A percentile compares a stretch with the other conserved stretches of the same genome.
Conservation (phyloP, 2,329 filamentous ascomycete genomes). For the Penicillium verrucosum region DNA sequence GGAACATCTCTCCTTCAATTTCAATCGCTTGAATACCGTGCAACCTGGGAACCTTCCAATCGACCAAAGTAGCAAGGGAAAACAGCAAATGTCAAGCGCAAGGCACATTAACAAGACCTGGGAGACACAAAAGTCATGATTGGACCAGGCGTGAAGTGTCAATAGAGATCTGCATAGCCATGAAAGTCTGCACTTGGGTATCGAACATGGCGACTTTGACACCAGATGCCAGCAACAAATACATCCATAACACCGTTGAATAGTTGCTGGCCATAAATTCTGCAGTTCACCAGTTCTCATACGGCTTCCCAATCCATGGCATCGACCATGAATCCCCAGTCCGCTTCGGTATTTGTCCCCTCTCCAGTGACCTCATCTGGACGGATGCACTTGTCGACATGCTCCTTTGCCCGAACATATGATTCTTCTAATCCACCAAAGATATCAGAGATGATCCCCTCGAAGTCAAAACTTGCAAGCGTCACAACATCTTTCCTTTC, state of each 20-base stretch:
- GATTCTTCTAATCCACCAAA: conserved; percentile 59
- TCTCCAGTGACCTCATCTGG: conserved; percentile 12
- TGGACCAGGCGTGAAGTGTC: too few relatives aligned
- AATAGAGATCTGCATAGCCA: not conserved
- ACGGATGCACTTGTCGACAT: conserved; percentile 37
- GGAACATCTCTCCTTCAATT: not conserved
- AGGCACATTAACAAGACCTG: not conserved
- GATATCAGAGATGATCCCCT: conserved; percentile 57
- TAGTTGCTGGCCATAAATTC: not conserved
- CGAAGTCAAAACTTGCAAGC: conserved; percentile 61
- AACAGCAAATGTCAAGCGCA: not conserved
- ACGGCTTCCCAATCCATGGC: conserved; percentile 58
- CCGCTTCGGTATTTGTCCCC: conserved; percentile 37
- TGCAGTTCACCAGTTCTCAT: conserved; percentile 9
- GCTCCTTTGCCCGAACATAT: conserved; percentile 51
- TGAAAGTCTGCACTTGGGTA: not conserved
- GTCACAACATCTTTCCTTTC: conserved; percentile 30
- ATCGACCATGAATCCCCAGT: conserved; percentile 59
- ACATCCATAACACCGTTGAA: not conserved
- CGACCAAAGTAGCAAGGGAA: not conserved
- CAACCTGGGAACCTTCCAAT: not conserved
- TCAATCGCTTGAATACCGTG: not conserved
- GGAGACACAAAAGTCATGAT: not conserved
- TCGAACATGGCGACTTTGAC: not conserved
- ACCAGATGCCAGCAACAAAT: not conserved